phyloP scores from a whole-genome alignment of 768 basidiomycete species.

The Symmetrospora coprosmae region DNA sequence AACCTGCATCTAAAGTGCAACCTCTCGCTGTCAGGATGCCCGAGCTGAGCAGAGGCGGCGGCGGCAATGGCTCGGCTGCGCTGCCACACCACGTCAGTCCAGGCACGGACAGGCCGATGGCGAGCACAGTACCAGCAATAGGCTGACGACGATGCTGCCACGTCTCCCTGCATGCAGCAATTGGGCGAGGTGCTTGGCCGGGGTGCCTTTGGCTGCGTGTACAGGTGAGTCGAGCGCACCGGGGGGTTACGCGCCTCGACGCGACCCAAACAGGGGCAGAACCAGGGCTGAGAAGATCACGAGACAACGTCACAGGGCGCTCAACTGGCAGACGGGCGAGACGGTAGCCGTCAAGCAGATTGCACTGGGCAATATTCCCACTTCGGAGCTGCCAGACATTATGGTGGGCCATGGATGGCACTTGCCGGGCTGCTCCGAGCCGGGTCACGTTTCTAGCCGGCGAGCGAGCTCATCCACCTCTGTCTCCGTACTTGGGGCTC shows the following conservation, averaged over 20 bases:
- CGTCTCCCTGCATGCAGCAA: slow-evolving; percentile 4
- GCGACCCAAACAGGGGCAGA: background rate
- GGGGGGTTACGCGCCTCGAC: too few species aligned
- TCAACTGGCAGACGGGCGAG: slow-evolving; percentile 70
- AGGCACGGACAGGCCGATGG: background rate
- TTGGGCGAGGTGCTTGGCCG: slow-evolving; percentile 21
- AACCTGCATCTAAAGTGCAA: background rate
- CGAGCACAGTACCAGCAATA: background rate
- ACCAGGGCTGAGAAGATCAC: background rate
- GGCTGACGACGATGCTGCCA: background rate
- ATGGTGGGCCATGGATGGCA: slow-evolving; percentile 75
- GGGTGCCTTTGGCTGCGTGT: slow-evolving; percentile 22
- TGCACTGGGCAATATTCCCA: slow-evolving; percentile 80
- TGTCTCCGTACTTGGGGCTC: too few species aligned
- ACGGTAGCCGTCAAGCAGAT: slow-evolving; percentile 96
- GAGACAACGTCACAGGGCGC: background rate
- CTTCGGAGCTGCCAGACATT: slow-evolving; percentile 84
- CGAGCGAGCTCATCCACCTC: slow-evolving; percentile 8
- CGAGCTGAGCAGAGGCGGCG: too few species aligned
- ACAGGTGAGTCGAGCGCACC: background rate
- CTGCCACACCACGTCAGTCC: slow-evolving; percentile 19
- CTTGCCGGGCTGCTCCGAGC: background rate
- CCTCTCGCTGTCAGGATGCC: too few species aligned
- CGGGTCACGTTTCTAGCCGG: slow-evolving; percentile 25
- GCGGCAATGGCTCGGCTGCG: too few species aligned